Base-by-base conservation (phyloP, 257 asterid genomes). In the Scutellaria barbata region DNA sequence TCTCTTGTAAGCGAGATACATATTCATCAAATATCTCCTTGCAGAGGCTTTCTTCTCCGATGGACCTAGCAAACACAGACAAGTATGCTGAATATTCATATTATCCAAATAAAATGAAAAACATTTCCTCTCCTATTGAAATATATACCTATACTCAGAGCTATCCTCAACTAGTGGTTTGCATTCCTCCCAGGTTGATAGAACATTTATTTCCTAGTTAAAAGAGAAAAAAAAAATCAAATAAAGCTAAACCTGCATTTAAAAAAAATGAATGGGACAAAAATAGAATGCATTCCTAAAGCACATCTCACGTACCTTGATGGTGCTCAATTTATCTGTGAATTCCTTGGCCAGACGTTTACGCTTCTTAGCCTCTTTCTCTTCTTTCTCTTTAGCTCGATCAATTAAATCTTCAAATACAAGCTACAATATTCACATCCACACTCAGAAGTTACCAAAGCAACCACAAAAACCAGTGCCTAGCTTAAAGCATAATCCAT, bases 321-420 rank as follows among this genome's bases (percentile, higher is more conserved):
- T 68, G 48, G 80, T 73, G 86, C 87, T 84, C 79, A 95, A 81
- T 80, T 81, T 83, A 63, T 95, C 96, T 13, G 82, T 86, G 71
- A 95, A 95, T 69, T 92, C 98, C 72, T 88, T 92, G 45, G 88
- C 92, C 74, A 89, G 85, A 63, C 96, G 96, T 81, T 87, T 93
- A 35, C 87, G 95, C 85, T 89, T 95, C 82, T 88, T 95, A 68
- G 82, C 85, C 85, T 95, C 98, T 82, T 89, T 95, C 83, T 95
- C 99, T 81, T 95, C 98, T 78, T 89, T 95, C 72, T 95, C 99
- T 84, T 84, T 95, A 65, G 99, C 96, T 77, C 96, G 89, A 76
- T 88, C 98, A 51, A 92, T 80, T 62, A 95, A 84, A 83, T 95
- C 96, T 81, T 89, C 92, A 33, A 79, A 95, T 43, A 92, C 81